Base-by-base conservation (phyloP, 345 rosid genomes). In the Clausena lansium region DNA sequence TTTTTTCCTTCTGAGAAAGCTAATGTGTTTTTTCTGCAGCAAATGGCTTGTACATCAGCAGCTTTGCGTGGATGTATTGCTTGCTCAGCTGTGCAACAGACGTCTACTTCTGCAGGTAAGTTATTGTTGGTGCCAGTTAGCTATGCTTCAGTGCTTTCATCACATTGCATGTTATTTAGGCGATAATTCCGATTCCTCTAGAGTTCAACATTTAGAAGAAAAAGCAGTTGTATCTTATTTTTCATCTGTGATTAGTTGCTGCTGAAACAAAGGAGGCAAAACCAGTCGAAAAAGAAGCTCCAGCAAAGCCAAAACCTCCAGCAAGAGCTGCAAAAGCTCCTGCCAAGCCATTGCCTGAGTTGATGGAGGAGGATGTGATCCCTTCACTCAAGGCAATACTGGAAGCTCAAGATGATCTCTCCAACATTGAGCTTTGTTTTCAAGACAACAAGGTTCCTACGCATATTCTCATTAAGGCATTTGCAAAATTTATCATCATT, bases 361-460 rank as follows among this genome's bases (percentile, higher is more conserved):
- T 96, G 90, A 96, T 92, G 95, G 87, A 83, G 52, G 98, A 96
- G 90, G 99, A 96, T 20, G 92, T 96, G 76, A 94, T 96, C 78
- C 99, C 98, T 75, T 84, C 92, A 0, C 80, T 96, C 67, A 83
- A 73, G 82, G 50, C 91, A 47, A 88, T 83, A 74, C 91, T 96
- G 66, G 91, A 91, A 89, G 82, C 92, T 67, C 91, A 94, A 80
- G 81, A 85, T 17, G 94, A 90, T 71, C 83, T 96, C 32, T 80
- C 92, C 54, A 84, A 90, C n/a, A 75, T 92, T 9, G 89, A 89
- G 54, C 85, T 94, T 33, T 84, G 90, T 81, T 94, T 88, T 80
- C 84, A 88, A 82, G 98, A 92, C 14, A 88, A 92, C 81, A 91
- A 84, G 95, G 99, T 90, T 75, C 50, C 67, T 65, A 45, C 11